Conservation (phyloP, 116 monocot species). For the Iris pallida region DNA sequence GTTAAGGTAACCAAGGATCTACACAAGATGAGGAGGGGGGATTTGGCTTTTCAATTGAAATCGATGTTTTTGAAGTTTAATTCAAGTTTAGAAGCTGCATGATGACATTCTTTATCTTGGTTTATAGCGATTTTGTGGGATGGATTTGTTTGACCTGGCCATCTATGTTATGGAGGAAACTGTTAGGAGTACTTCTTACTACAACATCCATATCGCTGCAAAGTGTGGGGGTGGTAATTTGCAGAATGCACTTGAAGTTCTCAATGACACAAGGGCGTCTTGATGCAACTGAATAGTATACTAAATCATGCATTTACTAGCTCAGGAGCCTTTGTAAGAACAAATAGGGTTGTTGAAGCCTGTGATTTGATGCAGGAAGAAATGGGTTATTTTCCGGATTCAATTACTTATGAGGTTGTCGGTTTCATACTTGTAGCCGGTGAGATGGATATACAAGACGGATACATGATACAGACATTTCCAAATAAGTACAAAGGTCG, state of each 20-base stretch:
- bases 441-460: constrained; percentile 27
- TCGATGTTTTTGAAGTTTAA: constrained; percentile 40
- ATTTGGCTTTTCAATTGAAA: constrained; percentile 53
- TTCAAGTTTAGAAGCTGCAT: constrained; percentile 8
- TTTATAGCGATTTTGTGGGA: constrained; percentile 14
- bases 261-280: constrained; percentile 55
- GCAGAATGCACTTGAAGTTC: constrained; percentile 31
- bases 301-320: constrained; percentile 62
- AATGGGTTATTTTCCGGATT: constrained; percentile 34
- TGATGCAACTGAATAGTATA: constrained; percentile 38
- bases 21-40: constrained; percentile 29
- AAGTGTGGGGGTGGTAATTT: constrained; percentile 52
- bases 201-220: constrained; percentile 60
- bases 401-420: constrained; percentile 62
- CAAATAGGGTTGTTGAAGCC: constrained; percentile 38
- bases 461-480: constrained; percentile 32
- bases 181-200: constrained; percentile 34
- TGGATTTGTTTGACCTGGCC: constrained; percentile 44
- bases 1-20: constrained; percentile 60
- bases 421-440: constrained; percentile 52
- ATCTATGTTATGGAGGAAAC: constrained; percentile 47
- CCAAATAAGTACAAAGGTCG: constrained; percentile 48
- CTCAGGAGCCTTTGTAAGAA: constrained; percentile 71
- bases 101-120: background rate
- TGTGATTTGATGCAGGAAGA: constrained; percentile 61